Evolutionary conservation across 2,329 filamentous ascomycete genomes (phyloP).

Genomic region (Ambrosiella beaveri): DNA sequence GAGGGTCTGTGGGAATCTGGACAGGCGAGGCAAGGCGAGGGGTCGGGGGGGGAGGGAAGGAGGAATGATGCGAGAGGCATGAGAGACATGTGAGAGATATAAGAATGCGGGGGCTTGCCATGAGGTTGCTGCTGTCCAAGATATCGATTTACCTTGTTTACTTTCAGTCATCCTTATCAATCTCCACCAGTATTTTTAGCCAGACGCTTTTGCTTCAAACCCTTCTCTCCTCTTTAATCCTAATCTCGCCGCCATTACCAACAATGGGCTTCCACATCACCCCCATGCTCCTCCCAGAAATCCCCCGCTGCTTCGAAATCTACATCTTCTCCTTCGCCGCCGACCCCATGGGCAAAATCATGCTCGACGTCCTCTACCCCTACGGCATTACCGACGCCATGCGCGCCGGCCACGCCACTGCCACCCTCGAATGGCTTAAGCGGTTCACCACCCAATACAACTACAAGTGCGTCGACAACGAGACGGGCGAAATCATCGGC

Average conservation of each 20-base stretch:
- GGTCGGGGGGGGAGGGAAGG: no score
- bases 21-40: no score
- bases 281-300: constrained; percentile 29
- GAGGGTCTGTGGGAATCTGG: no score
- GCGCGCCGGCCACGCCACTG: constrained; percentile 26
- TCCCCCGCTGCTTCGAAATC: constrained; percentile 27
- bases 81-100: no score
- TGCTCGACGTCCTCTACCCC: constrained; percentile 28
- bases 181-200: not conserved
- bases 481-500: constrained; percentile 26
- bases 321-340: constrained; percentile 29
- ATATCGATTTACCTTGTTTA: no score
- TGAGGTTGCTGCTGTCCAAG: no score
- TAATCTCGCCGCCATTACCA: not conserved
- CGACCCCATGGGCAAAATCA: constrained; percentile 23
- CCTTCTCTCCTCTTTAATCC: not conserved
- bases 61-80: no score
- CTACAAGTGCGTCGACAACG: constrained; percentile 29
- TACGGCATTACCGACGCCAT: constrained; percentile 22
- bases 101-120: no score
- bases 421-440: constrained; percentile 25
- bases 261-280: constrained; percentile 26
- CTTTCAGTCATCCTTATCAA: not conserved
- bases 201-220: not conserved
- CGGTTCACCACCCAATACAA: constrained; percentile 27